phyloP scores from a whole-genome alignment of 2,329 filamentous ascomycete species.

The Hymenoscyphus fraxineus region DNA sequence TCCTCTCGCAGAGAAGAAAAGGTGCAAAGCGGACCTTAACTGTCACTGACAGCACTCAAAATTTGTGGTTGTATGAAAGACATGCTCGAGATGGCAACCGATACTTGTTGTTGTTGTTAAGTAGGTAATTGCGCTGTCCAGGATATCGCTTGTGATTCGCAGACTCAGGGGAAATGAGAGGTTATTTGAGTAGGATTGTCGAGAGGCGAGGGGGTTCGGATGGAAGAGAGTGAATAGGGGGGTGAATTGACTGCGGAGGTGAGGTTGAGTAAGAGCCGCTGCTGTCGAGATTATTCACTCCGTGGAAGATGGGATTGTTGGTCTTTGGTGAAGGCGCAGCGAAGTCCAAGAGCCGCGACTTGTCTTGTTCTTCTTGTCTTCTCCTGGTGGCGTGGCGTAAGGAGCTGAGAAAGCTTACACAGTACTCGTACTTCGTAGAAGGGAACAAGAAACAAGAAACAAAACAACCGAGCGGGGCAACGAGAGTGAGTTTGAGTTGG shows the following conservation, averaged over 20 bases:
- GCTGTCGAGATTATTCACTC: neutral
- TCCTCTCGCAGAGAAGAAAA: conserved; percentile 6
- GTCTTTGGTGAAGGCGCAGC: neutral
- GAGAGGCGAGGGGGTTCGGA: neutral
- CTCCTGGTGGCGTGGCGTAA: neutral
- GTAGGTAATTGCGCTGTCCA: neutral
- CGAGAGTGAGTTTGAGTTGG: neutral
- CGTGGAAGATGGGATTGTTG: neutral
- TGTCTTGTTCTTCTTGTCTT: neutral
- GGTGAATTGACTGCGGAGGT: neutral
- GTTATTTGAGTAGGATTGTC: neutral
- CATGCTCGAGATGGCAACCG: conserved; percentile 11
- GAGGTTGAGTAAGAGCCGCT: neutral
- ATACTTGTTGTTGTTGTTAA: neutral
- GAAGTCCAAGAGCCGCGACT: neutral
- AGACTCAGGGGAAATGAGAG: neutral
- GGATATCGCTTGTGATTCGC: neutral
- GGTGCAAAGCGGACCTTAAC: neutral
- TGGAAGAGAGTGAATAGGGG: neutral
- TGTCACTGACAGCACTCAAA: conserved; percentile 11
- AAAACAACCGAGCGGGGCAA: neutral
- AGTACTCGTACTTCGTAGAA: too few relatives aligned
- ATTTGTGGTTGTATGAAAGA: conserved; percentile 10
- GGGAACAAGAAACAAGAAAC: neutral
- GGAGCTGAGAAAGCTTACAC: neutral